phyloP scores from a whole-genome alignment of 306 rosid genomes.

The Inga oerstediana region DNA sequence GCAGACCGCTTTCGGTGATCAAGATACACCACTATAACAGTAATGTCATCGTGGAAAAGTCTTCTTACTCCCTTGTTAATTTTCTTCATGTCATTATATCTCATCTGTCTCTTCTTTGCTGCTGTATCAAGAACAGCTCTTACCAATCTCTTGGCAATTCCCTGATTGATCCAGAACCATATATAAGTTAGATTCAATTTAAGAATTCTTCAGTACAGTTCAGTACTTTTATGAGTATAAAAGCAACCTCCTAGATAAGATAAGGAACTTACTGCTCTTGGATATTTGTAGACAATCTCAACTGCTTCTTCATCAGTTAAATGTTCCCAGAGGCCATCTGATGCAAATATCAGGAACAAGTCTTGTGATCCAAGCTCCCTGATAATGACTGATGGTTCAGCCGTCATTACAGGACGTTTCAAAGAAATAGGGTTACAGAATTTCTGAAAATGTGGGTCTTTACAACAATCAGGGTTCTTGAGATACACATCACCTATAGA shows the following conservation, averaged over 20 bases:
- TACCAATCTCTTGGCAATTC: slow-evolving; percentile 90
- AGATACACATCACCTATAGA: slow-evolving; percentile 91
- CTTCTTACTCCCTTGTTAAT: slow-evolving; percentile 83
- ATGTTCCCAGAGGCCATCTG: slow-evolving; percentile 99
- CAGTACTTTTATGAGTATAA: background rate
- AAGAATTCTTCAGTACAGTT: slow-evolving; percentile 3
- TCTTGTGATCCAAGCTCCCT: slow-evolving; percentile 78
- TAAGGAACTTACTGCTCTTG: slow-evolving; percentile 81
- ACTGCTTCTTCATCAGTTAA: slow-evolving; percentile 86
- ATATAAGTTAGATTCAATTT: slow-evolving; percentile 16
- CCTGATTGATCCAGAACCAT: slow-evolving; percentile 52
- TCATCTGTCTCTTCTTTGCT: slow-evolving; percentile 91
- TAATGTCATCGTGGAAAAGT: slow-evolving; percentile 89
- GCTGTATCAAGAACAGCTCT: slow-evolving; percentile 85
- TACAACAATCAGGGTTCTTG: slow-evolving; percentile 80
- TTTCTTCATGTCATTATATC: slow-evolving; percentile 84
- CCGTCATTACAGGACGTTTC: slow-evolving; percentile 86
- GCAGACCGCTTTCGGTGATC: slow-evolving; percentile 60
- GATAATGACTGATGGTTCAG: slow-evolving; percentile 80
- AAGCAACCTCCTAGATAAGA: slow-evolving; percentile 21
- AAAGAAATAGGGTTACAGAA: slow-evolving; percentile 70
- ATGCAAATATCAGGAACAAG: slow-evolving; percentile 89
- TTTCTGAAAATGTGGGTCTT: slow-evolving; percentile 77
- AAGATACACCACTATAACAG: slow-evolving; percentile 83
- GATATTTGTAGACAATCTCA: slow-evolving; percentile 78